A percentile compares a stretch with the other conserved stretches of the same genome.
phyloP scores from a whole-genome alignment of 192 early-diverging fungal genomes.

The Rhizophagus clarus region DNA sequence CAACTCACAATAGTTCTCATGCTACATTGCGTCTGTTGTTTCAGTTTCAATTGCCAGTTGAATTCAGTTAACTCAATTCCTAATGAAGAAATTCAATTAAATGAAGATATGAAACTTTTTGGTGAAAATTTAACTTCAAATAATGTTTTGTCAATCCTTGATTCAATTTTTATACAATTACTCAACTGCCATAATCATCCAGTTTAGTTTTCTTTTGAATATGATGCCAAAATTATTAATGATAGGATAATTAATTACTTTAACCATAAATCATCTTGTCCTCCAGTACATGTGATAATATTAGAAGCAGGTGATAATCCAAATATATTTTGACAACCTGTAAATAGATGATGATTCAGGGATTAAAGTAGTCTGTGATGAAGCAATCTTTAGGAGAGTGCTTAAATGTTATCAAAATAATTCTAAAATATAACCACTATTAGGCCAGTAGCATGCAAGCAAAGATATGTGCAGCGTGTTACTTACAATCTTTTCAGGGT shows the following conservation, averaged over 20 bases:
- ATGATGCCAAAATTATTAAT: not conserved
- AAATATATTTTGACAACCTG: constrained; percentile 13
- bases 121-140: not conserved
- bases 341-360: not conserved
- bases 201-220: not conserved
- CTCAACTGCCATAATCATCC: too few species aligned
- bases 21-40: constrained; percentile 9
- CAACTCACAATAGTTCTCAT: not conserved
- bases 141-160: too few species aligned
- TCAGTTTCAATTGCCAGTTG: not conserved
- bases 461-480: not conserved
- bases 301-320: not conserved
- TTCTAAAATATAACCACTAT: not conserved
- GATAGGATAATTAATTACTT: not conserved
- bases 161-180: too few species aligned
- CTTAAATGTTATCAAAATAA: constrained; percentile 4
- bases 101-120: not conserved
- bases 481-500: constrained; percentile 1
- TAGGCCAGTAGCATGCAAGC: not conserved
- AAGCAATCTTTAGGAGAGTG: not conserved
- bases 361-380: not conserved
- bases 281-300: not conserved
- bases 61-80: not conserved
- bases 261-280: not conserved
- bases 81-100: not conserved